Percentiles rank a stretch among this genome's conserved stretches.
Evolutionary conservation across 495 filamentous ascomycete genomes (phyloP).

Genomic region (Daldinia decipiens): DNA sequence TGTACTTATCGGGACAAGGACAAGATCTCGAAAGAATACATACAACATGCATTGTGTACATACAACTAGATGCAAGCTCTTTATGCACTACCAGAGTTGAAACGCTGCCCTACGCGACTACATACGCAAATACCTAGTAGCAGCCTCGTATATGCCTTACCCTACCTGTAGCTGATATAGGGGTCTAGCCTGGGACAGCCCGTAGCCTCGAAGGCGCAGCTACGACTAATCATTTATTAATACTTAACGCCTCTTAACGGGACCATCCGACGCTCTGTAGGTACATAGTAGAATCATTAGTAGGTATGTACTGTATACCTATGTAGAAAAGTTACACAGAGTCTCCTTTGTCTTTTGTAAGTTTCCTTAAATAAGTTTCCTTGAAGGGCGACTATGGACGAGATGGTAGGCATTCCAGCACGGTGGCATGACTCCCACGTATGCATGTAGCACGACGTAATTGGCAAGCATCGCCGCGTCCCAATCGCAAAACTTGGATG

Average conservation of each 20-base stretch:
- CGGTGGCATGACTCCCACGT: conserved; percentile 31
- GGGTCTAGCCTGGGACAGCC: conserved; percentile 1
- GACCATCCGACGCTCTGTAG: neutral
- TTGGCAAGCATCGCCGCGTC: conserved; percentile 13
- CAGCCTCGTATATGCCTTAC: conserved; percentile 7
- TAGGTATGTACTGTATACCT: too few relatives aligned
- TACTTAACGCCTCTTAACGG: conserved; percentile 5
- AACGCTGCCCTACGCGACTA: conserved; percentile 6
- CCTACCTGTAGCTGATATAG: neutral
- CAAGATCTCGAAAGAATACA: neutral
- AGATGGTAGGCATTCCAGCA: conserved; percentile 27
- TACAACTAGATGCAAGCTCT: conserved; percentile 2
- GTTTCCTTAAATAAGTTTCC: neutral
- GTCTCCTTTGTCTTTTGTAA: neutral
- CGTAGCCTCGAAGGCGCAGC: neutral
- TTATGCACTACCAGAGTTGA: conserved; percentile 19
- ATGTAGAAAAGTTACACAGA: neutral
- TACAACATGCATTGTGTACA: neutral
- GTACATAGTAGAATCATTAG: too few relatives aligned
- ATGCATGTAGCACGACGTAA: conserved; percentile 13
- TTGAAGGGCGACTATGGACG: conserved; percentile 11
- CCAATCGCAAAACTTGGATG: conserved; percentile 8
- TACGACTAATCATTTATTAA: neutral
- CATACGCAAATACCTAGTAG: too few relatives aligned
- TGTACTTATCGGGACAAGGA: conserved; percentile 3